Conservation (phyloP, 1,139 yeast genomes). For the Eremothecium sinecaudum region DNA sequence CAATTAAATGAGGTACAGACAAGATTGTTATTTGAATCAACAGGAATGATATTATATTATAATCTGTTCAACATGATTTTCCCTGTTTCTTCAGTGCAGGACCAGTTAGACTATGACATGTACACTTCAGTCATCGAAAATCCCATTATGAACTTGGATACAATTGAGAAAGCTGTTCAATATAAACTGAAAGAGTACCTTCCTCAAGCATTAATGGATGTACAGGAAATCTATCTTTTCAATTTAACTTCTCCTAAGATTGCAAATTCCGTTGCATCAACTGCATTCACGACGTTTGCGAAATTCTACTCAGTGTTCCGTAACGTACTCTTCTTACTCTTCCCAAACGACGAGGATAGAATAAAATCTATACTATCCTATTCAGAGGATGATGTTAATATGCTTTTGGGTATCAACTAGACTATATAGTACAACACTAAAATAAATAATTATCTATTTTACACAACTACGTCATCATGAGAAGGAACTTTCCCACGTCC, state of each 20-base stretch:
- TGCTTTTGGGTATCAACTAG: slow-evolving; percentile 50
- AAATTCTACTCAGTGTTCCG: slow-evolving; percentile 48
- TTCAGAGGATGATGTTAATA: slow-evolving; percentile 46
- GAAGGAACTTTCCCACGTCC: slow-evolving; percentile 75
- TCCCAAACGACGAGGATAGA: slow-evolving; percentile 28
- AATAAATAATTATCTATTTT: slow-evolving; percentile 1
- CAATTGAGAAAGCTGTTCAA: slow-evolving; percentile 39
- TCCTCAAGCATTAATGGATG: slow-evolving; percentile 55
- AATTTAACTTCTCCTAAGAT: slow-evolving; percentile 55
- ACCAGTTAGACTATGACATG: slow-evolving; percentile 42
- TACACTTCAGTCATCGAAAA: slow-evolving; percentile 60
- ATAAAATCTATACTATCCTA: slow-evolving; percentile 25
- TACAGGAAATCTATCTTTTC: slow-evolving; percentile 45
- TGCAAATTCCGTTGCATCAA: slow-evolving; percentile 45
- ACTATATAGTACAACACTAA: neutral
- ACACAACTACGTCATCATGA: slow-evolving; percentile 22
- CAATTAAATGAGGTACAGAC: slow-evolving; percentile 35
- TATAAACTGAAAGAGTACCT: slow-evolving; percentile 43
- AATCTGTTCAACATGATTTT: slow-evolving; percentile 64
- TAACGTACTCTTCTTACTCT: slow-evolving; percentile 33
- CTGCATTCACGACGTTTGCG: slow-evolving; percentile 42
- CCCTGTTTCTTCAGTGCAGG: slow-evolving; percentile 42
- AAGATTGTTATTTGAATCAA: slow-evolving; percentile 38
- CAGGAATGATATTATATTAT: slow-evolving; percentile 47
- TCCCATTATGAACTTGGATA: slow-evolving; percentile 43